These are phyloP conservation scores for Aaosphaeria pasadenensis DNA, from an alignment of 2,329 filamentous ascomycete species.

Conservation along the genomic window DNA sequence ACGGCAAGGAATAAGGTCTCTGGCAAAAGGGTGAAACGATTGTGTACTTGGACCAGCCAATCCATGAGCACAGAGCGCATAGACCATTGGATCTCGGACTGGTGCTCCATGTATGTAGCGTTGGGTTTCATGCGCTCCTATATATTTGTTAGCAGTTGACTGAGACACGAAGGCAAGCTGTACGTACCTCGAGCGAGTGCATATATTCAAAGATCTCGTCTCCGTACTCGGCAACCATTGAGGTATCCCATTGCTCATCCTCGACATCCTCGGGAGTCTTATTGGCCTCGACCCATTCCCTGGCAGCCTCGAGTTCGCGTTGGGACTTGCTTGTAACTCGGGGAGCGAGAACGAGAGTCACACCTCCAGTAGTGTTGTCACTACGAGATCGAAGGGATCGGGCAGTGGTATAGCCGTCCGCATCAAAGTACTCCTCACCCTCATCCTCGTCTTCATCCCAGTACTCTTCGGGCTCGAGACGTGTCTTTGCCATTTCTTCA, in stretches of 20 bases:
- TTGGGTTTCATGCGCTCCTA: slow-evolving; percentile 79
- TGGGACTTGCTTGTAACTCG: slow-evolving; percentile 65
- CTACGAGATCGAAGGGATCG: slow-evolving; percentile 73
- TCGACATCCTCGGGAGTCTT: slow-evolving; percentile 72
- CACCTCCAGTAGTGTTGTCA: slow-evolving; percentile 67
- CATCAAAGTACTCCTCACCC: slow-evolving; percentile 70
- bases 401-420: slow-evolving; percentile 71
- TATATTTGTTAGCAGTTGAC: background rate
- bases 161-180: background rate
- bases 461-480: slow-evolving; percentile 63
- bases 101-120: slow-evolving; percentile 92
- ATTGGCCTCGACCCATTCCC: slow-evolving; percentile 63
- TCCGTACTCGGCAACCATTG: slow-evolving; percentile 95
- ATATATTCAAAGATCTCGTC: slow-evolving; percentile 96
- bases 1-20: slow-evolving; percentile 93
- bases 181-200: slow-evolving; percentile 74
- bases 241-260: slow-evolving; percentile 89
- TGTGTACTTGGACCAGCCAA: slow-evolving; percentile 95
- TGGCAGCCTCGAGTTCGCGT: slow-evolving; percentile 69
- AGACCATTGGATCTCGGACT: slow-evolving; percentile 98
- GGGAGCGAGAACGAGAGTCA: slow-evolving; percentile 68
- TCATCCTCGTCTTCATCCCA: slow-evolving; percentile 68
- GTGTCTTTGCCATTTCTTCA: slow-evolving; percentile 26
- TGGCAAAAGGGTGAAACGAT: slow-evolving; percentile 83
- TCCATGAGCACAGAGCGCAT: slow-evolving; percentile 98